Evolutionary conservation across 208 protist species (phyloP), one percentile per base, ranked within the genome.

Genomic region (Leishmania guyanensis): DNA sequence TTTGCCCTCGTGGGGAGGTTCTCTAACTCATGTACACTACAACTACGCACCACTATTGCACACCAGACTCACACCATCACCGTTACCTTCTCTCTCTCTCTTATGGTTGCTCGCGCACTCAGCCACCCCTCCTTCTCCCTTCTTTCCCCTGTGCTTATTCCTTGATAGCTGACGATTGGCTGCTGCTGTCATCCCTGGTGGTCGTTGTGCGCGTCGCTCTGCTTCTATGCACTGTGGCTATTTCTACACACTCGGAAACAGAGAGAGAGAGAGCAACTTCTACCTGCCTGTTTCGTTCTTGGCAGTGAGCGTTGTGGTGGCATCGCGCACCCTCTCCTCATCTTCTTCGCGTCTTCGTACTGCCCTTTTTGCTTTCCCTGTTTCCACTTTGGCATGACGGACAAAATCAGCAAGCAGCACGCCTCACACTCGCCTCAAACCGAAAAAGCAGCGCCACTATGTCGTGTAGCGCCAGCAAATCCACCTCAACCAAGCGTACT

Each of bases 41-140:
- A 12, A 43, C 64, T 29, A n/a, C 22, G 43, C 36, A 50, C n/a
- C 22, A 71, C 29, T 36, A 70, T 22, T 22, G 22, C 65, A 70
- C 33, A 46, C 22, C 22, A 36, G 1, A 72, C 39, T 12, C 22
- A 9, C 22, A 20, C 29, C 39, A 29, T 22, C 22, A 20, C 50
- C 39, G 22, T 22, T 71, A 66, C 36, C 22, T 14, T 50, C 26
- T 75, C 53, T 78, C 53, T 78, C 54, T 80, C 43, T 56, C 26
- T 39, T 73, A 26, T 65, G 17, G 56, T 62, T 62, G 17, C 56
- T 62, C 43, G 56, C 56, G 22, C 9, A 62, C 22, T 26, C 22
- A 62, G 17, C 56, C 56, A n/a, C 56, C 12, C 33, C 72, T 69
- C 73, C 74, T 62, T 73, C 64, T 62, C 72, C 78, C 66, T n/a